Base-by-base conservation (phyloP, 73 alveolate genomes). In the Paramecium primaurelia region DNA sequence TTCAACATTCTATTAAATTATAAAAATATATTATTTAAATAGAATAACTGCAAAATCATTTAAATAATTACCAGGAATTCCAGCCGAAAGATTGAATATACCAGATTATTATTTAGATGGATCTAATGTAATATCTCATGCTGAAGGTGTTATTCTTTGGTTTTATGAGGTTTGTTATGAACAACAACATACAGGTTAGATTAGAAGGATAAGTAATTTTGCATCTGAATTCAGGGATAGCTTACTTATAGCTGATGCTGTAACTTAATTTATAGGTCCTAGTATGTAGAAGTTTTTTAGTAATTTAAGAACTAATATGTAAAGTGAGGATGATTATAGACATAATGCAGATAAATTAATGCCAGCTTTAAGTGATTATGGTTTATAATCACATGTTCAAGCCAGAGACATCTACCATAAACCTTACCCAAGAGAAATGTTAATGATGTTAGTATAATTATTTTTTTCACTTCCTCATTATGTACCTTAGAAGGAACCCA, bases 341-440 rank as follows among this genome's bases (percentile, higher is more conserved):
- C 95, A 92, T 88, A 97, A 97, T 93, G 98, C 98, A 6, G 98
- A 96, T 92, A 96, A 95, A 51, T 83, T 97, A 12, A 95, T 97
- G 47, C 97, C 95, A n/a, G 96, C 97, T 2, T 92, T 97, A 34
- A 93, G 93, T 84, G 99, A 97, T 86, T 96, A 96, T 42, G 99
- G 99, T 16, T 93, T 97, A 45, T 28, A 95, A 58, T 93, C 98
- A 1, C 98, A 96, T 69, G 68, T 96, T 2, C 51, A 89, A 12
- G 96, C 98, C 0, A 93, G 69, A 32, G 99, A 97, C 69, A 68
- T 97, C 14, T 96, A 95, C 9, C 84, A 64, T 64, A 95, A 93
- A 86, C 99, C 99, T 20, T 95, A 97, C 73, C 99, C 99, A 32
- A 96, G 99, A 93, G 99, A 97, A 93, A 92, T 97, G 96, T 96